Percentiles rank a stretch among this genome's conserved stretches.
Conservation (phyloP, 2,329 filamentous ascomycete species). For the Phaeosphaeria sp. region DNA sequence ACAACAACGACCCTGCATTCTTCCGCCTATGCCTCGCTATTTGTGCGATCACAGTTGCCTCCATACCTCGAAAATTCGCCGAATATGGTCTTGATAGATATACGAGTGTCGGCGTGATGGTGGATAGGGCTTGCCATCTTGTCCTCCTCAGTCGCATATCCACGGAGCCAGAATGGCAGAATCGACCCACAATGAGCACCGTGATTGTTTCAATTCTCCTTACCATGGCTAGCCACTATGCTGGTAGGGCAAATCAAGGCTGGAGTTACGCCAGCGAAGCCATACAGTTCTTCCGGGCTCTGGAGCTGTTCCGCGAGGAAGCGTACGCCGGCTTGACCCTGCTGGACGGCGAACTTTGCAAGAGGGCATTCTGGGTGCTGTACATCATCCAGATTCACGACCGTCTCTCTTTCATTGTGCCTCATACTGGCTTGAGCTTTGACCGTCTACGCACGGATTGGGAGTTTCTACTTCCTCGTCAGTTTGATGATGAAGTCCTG, state of each 20-base stretch:
- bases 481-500: constrained; percentile 15
- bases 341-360: constrained; percentile 18
- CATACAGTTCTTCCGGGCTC: constrained; percentile 18
- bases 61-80: constrained; percentile 18
- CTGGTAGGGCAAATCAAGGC: constrained; percentile 16
- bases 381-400: constrained; percentile 26
- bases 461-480: constrained; percentile 15
- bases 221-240: constrained; percentile 20
- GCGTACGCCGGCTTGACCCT: constrained; percentile 10
- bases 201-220: constrained; percentile 18
- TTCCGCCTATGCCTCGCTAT: constrained; percentile 20
- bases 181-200: constrained; percentile 12
- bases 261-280: constrained; percentile 23
- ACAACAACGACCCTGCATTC: constrained; percentile 11
- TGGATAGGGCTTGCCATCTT: constrained; percentile 19
- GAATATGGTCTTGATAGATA: constrained; percentile 11
- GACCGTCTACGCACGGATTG: constrained; percentile 20
- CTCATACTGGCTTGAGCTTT: constrained; percentile 23
- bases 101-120: constrained; percentile 12
- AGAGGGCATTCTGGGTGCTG: constrained; percentile 22
- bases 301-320: constrained; percentile 18
- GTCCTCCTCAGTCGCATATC: constrained; percentile 14
- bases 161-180: constrained; percentile 15
- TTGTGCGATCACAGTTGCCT: constrained; percentile 19
- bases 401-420: constrained; percentile 22